Conservation (phyloP, 2,329 filamentous ascomycete genomes). For the Akanthomyces dipterigenus region DNA sequence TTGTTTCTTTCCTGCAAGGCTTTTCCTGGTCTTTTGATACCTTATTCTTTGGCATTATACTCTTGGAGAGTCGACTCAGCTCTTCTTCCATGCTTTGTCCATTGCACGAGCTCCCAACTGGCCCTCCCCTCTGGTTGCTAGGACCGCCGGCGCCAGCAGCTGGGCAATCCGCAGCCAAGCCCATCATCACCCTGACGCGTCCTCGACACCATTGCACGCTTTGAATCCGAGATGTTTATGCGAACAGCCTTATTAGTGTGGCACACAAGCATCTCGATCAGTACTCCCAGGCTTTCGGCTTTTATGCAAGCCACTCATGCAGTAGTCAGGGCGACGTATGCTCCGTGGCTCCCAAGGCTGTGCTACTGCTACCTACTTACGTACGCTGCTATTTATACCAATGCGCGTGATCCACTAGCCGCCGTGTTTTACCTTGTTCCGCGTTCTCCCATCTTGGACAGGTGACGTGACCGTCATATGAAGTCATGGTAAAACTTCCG, state of each 20-base stretch:
- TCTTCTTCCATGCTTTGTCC: not conserved
- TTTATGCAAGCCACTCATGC: not conserved
- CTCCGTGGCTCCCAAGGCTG: not conserved
- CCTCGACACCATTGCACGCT: not conserved
- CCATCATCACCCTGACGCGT: constrained; percentile 1
- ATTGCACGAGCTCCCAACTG: not conserved
- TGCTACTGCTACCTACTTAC: not conserved
- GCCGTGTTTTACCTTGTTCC: not conserved
- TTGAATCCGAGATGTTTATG: not conserved
- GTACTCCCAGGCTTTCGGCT: not conserved
- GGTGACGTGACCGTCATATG: not conserved
- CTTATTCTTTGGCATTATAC: too few species aligned
- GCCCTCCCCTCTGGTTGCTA: not conserved
- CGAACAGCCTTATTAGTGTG: not conserved
- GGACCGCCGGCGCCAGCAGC: not conserved
- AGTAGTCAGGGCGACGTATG: not conserved
- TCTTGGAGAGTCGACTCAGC: too few species aligned
- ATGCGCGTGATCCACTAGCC: not conserved
- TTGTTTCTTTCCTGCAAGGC: too few species aligned
- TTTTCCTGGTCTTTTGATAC: too few species aligned
- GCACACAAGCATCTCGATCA: constrained; percentile 5
- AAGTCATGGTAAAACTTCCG: not conserved
- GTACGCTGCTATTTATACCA: constrained; percentile 4
- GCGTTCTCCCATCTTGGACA: not conserved
- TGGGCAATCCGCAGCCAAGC: not conserved